phyloP scores from a whole-genome alignment of 192 early-diverging fungal species.

The Rhizoclosmatium globosum region DNA sequence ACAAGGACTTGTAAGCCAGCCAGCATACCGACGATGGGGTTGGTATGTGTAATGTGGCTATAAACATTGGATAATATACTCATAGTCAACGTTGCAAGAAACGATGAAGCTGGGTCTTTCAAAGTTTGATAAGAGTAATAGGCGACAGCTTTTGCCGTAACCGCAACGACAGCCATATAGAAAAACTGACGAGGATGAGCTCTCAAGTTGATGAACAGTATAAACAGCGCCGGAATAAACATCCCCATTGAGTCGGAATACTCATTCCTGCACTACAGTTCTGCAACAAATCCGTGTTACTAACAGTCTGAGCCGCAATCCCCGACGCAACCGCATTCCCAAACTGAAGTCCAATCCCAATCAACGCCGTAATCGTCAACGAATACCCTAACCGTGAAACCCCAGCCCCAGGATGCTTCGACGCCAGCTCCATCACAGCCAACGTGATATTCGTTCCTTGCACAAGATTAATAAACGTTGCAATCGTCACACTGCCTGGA shows the following conservation, averaged over 20 bases:
- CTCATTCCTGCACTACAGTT: too few species aligned
- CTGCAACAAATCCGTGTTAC: too few species aligned
- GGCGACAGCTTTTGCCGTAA: constrained; percentile 28
- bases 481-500: constrained; percentile 25
- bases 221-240: constrained; percentile 43
- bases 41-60: constrained; percentile 29
- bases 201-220: constrained; percentile 33
- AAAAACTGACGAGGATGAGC: constrained; percentile 50
- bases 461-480: constrained; percentile 40
- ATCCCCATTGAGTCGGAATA: constrained; percentile 11
- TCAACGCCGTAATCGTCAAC: constrained; percentile 44
- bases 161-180: constrained; percentile 39
- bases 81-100: constrained; percentile 39
- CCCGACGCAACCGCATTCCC: constrained; percentile 35
- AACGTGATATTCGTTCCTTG: constrained; percentile 48
- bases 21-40: constrained; percentile 44
- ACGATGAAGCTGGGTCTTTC: constrained; percentile 24
- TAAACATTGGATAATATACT: constrained; percentile 42
- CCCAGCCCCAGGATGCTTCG: constrained; percentile 42
- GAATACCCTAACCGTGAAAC: constrained; percentile 42
- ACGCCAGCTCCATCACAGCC: constrained; percentile 47
- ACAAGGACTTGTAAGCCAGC: constrained; percentile 41
- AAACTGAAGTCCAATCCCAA: constrained; percentile 49
- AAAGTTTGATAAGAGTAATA: constrained; percentile 11
- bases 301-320: too few species aligned